Evolutionary conservation across 352 stramenopile genomes (phyloP).

Genomic region (Stephanocyclus meneghinianus): DNA sequence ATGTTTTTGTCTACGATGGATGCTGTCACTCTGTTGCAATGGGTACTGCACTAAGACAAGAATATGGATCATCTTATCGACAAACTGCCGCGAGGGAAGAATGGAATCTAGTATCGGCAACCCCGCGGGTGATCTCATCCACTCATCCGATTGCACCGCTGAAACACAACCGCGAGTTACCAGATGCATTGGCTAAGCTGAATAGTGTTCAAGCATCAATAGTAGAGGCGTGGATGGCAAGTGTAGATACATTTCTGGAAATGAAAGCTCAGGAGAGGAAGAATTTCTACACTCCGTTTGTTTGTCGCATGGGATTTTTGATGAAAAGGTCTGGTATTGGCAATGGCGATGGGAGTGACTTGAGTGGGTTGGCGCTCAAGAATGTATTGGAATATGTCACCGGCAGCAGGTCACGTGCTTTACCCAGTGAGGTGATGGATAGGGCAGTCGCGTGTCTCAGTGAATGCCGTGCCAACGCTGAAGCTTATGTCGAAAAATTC

Average conservation of each 20-base stretch:
- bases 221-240: conserved; percentile 74
- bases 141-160: conserved; percentile 46
- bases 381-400: conserved; percentile 77
- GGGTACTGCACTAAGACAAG: conserved; percentile 24
- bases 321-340: conserved; percentile 46
- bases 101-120: conserved; percentile 32
- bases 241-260: conserved; percentile 68
- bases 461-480: conserved; percentile 20
- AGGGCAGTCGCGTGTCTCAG: conserved; percentile 46
- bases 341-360: conserved; percentile 44
- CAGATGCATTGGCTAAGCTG: conserved; percentile 53
- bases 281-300: conserved; percentile 77
- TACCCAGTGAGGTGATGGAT: conserved; percentile 60
- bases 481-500: conserved; percentile 27
- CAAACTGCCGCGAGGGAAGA: conserved; percentile 26
- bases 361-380: conserved; percentile 59
- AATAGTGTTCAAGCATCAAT: conserved; percentile 57
- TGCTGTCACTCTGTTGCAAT: conserved; percentile 57
- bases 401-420: conserved; percentile 56
- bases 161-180: conserved; percentile 34
- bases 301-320: conserved; percentile 64
- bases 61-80: conserved; percentile 45
- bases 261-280: conserved; percentile 74
- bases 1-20: conserved; percentile 77
- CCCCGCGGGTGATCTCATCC: conserved; percentile 30